Evolutionary conservation across 768 basidiomycete species (phyloP).

Genomic region (Lentinula edodes): DNA sequence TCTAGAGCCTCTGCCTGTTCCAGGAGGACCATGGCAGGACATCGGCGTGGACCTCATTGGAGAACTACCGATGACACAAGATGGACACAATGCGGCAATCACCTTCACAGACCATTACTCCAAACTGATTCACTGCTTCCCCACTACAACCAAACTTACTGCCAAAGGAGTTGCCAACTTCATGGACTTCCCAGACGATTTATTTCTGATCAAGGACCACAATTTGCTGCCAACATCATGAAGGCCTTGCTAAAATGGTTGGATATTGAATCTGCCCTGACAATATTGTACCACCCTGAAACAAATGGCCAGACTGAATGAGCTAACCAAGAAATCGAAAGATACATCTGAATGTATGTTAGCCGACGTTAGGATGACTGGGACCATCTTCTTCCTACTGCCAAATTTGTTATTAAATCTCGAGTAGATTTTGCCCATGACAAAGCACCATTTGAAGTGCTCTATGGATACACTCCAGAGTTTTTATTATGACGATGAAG

Average conservation of each 20-base stretch:
- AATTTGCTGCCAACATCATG: conserved; percentile 1
- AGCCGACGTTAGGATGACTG: conserved; percentile 20
- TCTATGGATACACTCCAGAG: too few species aligned
- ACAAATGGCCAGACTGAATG: conserved; percentile 30
- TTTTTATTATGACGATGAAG: too few species aligned
- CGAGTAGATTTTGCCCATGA: conserved; percentile 3
- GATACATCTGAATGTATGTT: conserved; percentile 21
- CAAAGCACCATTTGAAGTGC: neutral
- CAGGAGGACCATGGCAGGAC: too few species aligned
- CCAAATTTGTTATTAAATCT: conserved; percentile 24
- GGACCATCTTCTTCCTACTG: conserved; percentile 15
- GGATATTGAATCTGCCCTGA: neutral
- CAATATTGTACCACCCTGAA: conserved; percentile 13
- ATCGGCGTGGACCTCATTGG: too few species aligned
- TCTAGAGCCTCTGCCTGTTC: too few species aligned
- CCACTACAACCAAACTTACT: too few species aligned
- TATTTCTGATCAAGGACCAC: conserved; percentile 6
- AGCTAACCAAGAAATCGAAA: conserved; percentile 25
- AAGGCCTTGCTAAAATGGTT: neutral
- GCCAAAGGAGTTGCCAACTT: neutral
- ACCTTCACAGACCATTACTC: too few species aligned
- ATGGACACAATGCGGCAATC: too few species aligned
- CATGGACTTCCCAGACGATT: conserved; percentile 6
- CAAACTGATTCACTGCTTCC: too few species aligned
- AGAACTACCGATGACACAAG: too few species aligned